phyloP scores from a whole-genome alignment of 768 basidiomycete genomes.

The Xerocomellus intermedius region DNA sequence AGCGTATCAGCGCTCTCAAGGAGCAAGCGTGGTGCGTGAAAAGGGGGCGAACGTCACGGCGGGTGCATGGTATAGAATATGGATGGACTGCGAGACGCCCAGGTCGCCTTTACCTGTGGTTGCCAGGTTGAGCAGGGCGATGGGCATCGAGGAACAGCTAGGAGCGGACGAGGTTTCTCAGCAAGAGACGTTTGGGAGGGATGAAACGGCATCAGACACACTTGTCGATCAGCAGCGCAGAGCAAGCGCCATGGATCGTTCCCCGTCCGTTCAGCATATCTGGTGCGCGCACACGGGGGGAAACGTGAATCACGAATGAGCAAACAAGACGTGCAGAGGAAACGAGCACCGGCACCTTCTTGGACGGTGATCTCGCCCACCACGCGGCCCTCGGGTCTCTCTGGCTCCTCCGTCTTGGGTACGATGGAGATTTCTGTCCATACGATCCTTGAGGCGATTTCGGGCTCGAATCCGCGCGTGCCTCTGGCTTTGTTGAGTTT shows the following conservation, averaged over 20 bases:
- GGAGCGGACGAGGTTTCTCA: not conserved
- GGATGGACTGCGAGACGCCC: constrained; percentile 51
- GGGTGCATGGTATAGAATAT: constrained; percentile 57
- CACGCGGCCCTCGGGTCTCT: constrained; percentile 43
- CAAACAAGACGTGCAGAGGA: not conserved
- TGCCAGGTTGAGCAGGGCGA: constrained; percentile 35
- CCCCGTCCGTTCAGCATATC: constrained; percentile 54
- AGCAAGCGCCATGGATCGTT: constrained; percentile 56
- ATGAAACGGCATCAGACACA: constrained; percentile 24
- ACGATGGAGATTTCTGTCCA: constrained; percentile 44
- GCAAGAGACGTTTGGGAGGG: not conserved
- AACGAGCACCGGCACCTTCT: constrained; percentile 34
- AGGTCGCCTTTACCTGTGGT: constrained; percentile 25
- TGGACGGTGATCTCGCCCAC: constrained; percentile 43
- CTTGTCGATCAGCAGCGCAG: constrained; percentile 54
- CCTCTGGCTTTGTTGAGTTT: constrained; percentile 7
- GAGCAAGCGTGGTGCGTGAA: not conserved
- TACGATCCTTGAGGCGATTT: constrained; percentile 23
- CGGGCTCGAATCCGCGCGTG: constrained; percentile 22
- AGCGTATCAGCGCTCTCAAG: not conserved
- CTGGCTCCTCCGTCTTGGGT: constrained; percentile 44
- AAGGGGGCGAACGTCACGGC: constrained; percentile 38
- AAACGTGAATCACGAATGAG: not conserved
- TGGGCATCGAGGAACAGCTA: constrained; percentile 52
- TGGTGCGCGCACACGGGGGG: not conserved